Percentiles rank a stretch among this genome's conserved stretches.
These are phyloP conservation scores for Grammothele lineata DNA, from an alignment of 768 basidiomycete genomes.

Conservation along the genomic window DNA sequence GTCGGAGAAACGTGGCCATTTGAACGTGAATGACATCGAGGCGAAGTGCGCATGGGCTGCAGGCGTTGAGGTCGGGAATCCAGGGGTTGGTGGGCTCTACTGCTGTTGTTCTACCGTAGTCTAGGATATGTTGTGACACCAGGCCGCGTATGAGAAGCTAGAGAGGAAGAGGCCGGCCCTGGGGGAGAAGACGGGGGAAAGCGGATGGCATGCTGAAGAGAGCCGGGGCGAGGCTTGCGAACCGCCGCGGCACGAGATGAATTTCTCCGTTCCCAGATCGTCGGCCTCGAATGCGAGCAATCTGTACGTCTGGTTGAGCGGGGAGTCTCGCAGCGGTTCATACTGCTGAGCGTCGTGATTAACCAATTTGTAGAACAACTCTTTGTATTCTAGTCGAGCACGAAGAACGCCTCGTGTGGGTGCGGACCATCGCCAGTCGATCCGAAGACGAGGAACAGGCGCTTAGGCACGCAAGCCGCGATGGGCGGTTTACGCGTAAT, in stretches of 20 bases:
- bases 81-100: constrained; percentile 7
- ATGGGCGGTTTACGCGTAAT: too few relatives aligned
- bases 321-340: too few relatives aligned
- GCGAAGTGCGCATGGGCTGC: constrained; percentile 4
- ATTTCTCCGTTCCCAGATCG: neutral
- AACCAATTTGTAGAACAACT: too few relatives aligned
- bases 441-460: too few relatives aligned
- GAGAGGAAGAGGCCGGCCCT: neutral
- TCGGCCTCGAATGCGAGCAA: too few relatives aligned
- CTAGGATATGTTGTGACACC: neutral
- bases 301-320: too few relatives aligned
- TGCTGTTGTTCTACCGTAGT: neutral
- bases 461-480: too few relatives aligned
- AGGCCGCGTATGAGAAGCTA: too few relatives aligned
- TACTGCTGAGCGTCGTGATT: too few relatives aligned
- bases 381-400: too few relatives aligned
- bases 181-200: neutral
- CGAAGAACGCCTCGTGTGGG: too few relatives aligned
- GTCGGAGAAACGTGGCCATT: constrained; percentile 97
- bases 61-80: constrained; percentile 7
- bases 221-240: constrained; percentile 10
- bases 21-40: constrained; percentile 85
- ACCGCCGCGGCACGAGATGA: constrained; percentile 9
- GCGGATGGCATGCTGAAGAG: constrained; percentile 10
- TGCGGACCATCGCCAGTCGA: too few relatives aligned